Conservation (phyloP, 768 basidiomycete genomes). For the Naganishia kalamii region DNA sequence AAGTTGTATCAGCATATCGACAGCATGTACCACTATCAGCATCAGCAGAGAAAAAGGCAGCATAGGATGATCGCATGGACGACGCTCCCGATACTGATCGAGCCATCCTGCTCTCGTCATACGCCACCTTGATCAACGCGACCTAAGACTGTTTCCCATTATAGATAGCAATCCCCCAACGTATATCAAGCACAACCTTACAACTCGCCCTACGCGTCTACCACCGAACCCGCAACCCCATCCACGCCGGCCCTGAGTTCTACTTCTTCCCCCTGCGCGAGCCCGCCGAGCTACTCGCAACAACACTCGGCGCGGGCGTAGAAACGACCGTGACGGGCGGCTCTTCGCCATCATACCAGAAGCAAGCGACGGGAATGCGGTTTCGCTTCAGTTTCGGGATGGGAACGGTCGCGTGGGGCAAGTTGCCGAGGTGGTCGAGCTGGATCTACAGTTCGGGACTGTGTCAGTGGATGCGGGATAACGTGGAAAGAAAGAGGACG, state of each 20-base stretch:
- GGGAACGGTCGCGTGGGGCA: constrained; percentile 23
- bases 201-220: not conserved
- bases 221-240: not conserved
- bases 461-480: not conserved
- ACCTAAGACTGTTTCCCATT: too few relatives aligned
- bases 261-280: constrained; percentile 5
- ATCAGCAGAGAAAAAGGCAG: too few relatives aligned
- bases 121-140: too few relatives aligned
- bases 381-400: constrained; percentile 10
- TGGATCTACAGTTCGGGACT: constrained; percentile 24
- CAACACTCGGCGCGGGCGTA: not conserved
- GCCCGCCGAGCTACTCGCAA: not conserved
- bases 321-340: not conserved
- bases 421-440: constrained; percentile 42
- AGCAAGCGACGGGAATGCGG: constrained; percentile 6
- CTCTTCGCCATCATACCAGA: constrained; percentile 21
- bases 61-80: too few relatives aligned
- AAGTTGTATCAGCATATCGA: not conserved
- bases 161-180: not conserved
- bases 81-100: too few relatives aligned
- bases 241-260: not conserved
- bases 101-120: too few relatives aligned
- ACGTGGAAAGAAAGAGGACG: not conserved
- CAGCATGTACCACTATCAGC: too few relatives aligned
- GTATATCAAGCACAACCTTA: not conserved